Conservation (phyloP, 202 grass and related monocot genomes). For the Sporobolus alterniflorus region DNA sequence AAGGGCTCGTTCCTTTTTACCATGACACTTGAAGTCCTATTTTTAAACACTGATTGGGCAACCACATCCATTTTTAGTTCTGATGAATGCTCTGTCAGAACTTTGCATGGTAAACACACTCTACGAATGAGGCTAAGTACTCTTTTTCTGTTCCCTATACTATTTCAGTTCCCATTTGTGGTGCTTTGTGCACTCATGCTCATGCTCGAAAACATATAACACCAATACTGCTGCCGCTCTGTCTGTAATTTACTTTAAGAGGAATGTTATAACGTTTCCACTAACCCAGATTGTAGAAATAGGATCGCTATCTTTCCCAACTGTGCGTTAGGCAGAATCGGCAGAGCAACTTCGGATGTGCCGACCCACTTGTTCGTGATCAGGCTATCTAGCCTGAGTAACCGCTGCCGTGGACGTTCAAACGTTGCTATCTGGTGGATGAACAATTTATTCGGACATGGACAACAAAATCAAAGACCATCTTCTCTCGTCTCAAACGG, state of each 20-base stretch:
- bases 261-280: too few relatives aligned
- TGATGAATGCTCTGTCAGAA: too few relatives aligned
- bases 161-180: not conserved
- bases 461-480: constrained; percentile 10
- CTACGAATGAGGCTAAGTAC: too few relatives aligned
- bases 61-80: too few relatives aligned
- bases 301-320: not conserved
- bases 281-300: not conserved
- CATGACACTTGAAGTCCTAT: not conserved
- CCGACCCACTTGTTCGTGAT: not conserved
- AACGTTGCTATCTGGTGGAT: not conserved
- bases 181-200: not conserved
- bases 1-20: not conserved
- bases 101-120: too few relatives aligned
- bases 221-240: too few relatives aligned
- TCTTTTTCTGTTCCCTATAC: not conserved
- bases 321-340: not conserved
- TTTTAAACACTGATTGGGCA: too few relatives aligned
- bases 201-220: constrained; percentile 2
- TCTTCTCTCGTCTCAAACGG: not conserved
- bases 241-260: not conserved
- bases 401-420: not conserved
- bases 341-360: not conserved
- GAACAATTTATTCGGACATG: constrained; percentile 19
- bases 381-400: not conserved